Evolutionary conservation across 2,329 filamentous ascomycete genomes (phyloP).

Genomic region (Exophiala mesophila): DNA sequence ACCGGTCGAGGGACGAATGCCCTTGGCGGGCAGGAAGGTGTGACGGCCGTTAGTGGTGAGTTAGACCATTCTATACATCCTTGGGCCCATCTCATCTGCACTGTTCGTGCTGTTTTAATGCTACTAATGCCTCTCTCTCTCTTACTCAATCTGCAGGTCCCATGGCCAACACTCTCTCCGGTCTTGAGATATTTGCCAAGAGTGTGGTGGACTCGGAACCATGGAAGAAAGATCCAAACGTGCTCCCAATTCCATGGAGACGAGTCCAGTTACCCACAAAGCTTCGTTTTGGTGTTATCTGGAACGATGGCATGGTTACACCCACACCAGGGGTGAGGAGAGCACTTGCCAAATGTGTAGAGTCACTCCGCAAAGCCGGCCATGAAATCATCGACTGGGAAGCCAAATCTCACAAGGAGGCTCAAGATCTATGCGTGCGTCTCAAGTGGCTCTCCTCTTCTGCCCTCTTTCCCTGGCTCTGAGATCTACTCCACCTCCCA

Average conservation of each 20-base stretch:
- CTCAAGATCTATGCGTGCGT: too few species aligned
- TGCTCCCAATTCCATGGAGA: slow-evolving; percentile 50
- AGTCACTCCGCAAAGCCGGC: too few species aligned
- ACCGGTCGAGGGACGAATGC: not conserved
- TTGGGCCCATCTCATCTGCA: too few species aligned
- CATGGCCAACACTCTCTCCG: slow-evolving; percentile 49
- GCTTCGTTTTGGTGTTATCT: slow-evolving; percentile 58
- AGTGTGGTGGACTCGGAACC: slow-evolving; percentile 40
- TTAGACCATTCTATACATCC: too few species aligned
- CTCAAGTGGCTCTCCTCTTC: too few species aligned
- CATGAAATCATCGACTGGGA: too few species aligned
- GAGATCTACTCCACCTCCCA: too few species aligned
- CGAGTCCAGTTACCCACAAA: slow-evolving; percentile 18
- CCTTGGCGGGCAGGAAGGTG: too few species aligned
- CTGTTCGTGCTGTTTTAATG: too few species aligned
- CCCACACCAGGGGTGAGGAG: slow-evolving; percentile 60
- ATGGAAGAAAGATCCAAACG: slow-evolving; percentile 50
- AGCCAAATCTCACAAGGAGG: too few species aligned
- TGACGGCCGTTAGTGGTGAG: too few species aligned
- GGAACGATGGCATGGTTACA: slow-evolving; percentile 58
- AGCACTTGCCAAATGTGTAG: slow-evolving; percentile 42
- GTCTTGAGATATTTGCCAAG: slow-evolving; percentile 41
- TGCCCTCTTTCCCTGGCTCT: too few species aligned
- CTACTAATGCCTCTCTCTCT: slow-evolving; percentile 16
- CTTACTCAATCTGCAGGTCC: slow-evolving; percentile 51